These are phyloP conservation scores for Alnus rubra DNA, from an alignment of 306 rosid species.

Conservation along the genomic window DNA sequence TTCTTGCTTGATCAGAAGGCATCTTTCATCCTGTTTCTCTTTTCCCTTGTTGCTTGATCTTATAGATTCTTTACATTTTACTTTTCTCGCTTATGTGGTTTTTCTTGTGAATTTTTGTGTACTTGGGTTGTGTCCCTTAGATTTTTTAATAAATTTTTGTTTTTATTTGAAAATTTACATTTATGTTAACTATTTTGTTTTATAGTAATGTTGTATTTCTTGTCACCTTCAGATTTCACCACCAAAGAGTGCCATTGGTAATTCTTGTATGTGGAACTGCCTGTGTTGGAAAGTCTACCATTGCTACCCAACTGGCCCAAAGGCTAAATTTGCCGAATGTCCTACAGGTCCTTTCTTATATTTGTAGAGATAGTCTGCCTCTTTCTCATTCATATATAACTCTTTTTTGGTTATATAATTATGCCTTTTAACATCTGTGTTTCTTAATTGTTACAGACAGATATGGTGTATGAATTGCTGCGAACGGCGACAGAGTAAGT, in stretches of 20 bases:
- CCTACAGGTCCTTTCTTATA: constrained; percentile 62
- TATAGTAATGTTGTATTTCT: constrained; percentile 8
- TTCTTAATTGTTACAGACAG: constrained; percentile 66
- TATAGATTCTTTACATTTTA: background rate
- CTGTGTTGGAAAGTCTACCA: constrained; percentile 96
- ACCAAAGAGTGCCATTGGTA: constrained; percentile 92
- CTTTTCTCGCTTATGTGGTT: background rate
- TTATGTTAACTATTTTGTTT: background rate
- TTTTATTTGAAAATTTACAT: constrained; percentile 8
- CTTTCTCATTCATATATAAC: background rate
- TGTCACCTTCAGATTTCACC: constrained; percentile 74
- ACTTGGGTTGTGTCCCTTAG: background rate
- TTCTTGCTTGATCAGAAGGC: constrained; percentile 1
- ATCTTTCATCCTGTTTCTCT: background rate
- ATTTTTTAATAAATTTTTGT: background rate
- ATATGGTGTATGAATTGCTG: constrained; percentile 94
- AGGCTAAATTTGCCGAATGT: constrained; percentile 96
- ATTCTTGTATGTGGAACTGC: constrained; percentile 98
- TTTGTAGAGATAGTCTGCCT: constrained; percentile 9
- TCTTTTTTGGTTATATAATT: constrained; percentile 20
- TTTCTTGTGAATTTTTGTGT: background rate
- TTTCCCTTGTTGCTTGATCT: background rate
- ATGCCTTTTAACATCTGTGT: constrained; percentile 29
- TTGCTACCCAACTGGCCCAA: constrained; percentile 95
- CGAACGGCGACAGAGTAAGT: constrained; percentile 96